phyloP scores from a whole-genome alignment of 129 eudicot genomes.

The Flaveria trinervia region DNA sequence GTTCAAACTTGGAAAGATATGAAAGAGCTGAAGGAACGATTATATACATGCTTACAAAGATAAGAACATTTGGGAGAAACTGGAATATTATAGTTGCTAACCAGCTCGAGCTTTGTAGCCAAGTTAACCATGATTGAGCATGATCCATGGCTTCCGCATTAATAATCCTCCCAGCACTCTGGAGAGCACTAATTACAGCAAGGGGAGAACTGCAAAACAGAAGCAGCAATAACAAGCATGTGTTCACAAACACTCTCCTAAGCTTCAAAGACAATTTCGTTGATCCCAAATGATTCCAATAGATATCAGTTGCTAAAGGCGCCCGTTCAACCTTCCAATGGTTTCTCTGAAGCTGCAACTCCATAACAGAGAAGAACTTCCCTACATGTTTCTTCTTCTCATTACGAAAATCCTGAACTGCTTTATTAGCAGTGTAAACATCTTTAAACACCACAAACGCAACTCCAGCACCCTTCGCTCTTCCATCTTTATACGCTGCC shows the following conservation, averaged over 20 bases:
- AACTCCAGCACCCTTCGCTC: constrained; percentile 95
- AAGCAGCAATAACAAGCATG: constrained; percentile 73
- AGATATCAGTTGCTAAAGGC: constrained; percentile 89
- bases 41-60: constrained; percentile 94
- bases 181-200: constrained; percentile 80
- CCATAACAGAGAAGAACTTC: constrained; percentile 76
- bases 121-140: constrained; percentile 86
- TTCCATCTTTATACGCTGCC: constrained; percentile 88
- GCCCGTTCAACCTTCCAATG: constrained; percentile 97
- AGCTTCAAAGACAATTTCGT: constrained; percentile 63
- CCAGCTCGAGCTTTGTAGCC: constrained; percentile 99
- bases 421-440: constrained; percentile 87
- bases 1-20: constrained; percentile 83
- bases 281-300: constrained; percentile 96
- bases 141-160: constrained; percentile 95
- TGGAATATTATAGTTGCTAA: constrained; percentile 78
- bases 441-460: constrained; percentile 98
- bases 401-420: constrained; percentile 77
- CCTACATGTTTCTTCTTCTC: constrained; percentile 81
- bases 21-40: constrained; percentile 87
- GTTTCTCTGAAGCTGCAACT: constrained; percentile 87
- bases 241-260: constrained; percentile 75
- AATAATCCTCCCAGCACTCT: constrained; percentile 79
- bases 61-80: constrained; percentile 92
- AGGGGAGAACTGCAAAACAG: constrained; percentile 94